Evolutionary conservation across 2,329 filamentous ascomycete genomes (phyloP).

Genomic region (Colletotrichum sp.): DNA sequence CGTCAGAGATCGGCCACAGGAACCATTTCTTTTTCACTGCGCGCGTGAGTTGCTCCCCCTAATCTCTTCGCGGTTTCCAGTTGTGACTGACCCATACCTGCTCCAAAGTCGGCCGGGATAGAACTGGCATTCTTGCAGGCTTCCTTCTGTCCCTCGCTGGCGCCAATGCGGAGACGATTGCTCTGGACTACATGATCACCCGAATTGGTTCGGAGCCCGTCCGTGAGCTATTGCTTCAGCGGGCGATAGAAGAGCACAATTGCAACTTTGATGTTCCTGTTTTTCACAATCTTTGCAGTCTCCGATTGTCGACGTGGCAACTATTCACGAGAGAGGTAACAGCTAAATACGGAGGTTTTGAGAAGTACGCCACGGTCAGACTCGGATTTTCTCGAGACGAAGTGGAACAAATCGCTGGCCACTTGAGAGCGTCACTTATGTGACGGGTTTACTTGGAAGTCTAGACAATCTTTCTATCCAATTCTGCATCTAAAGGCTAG

Average conservation of each 20-base stretch:
- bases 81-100: neutral
- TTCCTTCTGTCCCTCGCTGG: neutral
- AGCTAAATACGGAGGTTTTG: neutral
- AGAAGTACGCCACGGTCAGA: neutral
- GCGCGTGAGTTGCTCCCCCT: conserved; percentile 44
- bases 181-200: neutral
- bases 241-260: neutral
- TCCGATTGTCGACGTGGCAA: neutral
- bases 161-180: neutral
- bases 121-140: neutral
- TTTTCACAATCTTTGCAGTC: neutral
- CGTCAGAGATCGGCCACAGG: conserved; percentile 48
- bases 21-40: conserved; percentile 60
- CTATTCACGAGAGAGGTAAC: neutral
- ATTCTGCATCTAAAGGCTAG: neutral
- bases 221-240: neutral
- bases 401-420: neutral
- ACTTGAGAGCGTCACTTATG: neutral
- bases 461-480: neutral
- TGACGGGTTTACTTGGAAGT: neutral
- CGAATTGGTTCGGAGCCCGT: neutral
- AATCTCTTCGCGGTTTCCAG: too few species aligned
- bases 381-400: neutral
- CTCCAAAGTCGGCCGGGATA: neutral
- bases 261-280: neutral